Conservation (phyloP, 1,139 yeast genomes). For the Scheffersomyces quercinus region DNA sequence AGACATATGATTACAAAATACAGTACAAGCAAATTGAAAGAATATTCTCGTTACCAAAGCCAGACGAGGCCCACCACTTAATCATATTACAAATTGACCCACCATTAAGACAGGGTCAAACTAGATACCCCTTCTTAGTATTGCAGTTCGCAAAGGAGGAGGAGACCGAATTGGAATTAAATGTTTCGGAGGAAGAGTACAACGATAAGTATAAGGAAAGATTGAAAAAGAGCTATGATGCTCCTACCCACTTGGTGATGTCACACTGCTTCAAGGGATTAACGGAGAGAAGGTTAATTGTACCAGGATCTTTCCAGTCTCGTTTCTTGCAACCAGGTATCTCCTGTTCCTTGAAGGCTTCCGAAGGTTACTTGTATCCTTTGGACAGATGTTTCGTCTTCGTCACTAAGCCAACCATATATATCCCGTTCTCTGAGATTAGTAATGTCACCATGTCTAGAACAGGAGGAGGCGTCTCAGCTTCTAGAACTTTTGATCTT, state of each 20-base stretch:
- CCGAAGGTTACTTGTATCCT: conserved; percentile 90
- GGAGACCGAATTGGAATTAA: conserved; percentile 87
- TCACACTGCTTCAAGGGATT: conserved; percentile 89
- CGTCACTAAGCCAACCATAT: conserved; percentile 91
- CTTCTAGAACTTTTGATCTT: conserved; percentile 90
- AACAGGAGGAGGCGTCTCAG: conserved; percentile 76
- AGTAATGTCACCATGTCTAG: conserved; percentile 80
- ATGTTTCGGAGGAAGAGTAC: conserved; percentile 80
- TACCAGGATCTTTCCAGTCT: conserved; percentile 84
- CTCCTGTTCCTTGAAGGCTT: conserved; percentile 89
- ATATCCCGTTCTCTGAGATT: conserved; percentile 84
- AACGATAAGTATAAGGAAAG: conserved; percentile 75
- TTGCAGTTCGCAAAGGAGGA: conserved; percentile 88
- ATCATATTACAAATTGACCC: conserved; percentile 92
- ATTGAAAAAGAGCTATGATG: conserved; percentile 76
- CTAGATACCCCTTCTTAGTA: conserved; percentile 89
- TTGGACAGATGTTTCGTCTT: conserved; percentile 88
- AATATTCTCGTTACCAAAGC: conserved; percentile 87
- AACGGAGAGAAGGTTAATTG: conserved; percentile 80
- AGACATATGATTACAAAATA: conserved; percentile 94
- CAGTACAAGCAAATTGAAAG: conserved; percentile 90
- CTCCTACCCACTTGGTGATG: conserved; percentile 81
- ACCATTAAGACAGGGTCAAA: conserved; percentile 88
- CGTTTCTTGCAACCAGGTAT: conserved; percentile 79
- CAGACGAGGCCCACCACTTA: conserved; percentile 89